phyloP scores from a whole-genome alignment of 345 rosid genomes.

The Excoecaria agallocha region DNA sequence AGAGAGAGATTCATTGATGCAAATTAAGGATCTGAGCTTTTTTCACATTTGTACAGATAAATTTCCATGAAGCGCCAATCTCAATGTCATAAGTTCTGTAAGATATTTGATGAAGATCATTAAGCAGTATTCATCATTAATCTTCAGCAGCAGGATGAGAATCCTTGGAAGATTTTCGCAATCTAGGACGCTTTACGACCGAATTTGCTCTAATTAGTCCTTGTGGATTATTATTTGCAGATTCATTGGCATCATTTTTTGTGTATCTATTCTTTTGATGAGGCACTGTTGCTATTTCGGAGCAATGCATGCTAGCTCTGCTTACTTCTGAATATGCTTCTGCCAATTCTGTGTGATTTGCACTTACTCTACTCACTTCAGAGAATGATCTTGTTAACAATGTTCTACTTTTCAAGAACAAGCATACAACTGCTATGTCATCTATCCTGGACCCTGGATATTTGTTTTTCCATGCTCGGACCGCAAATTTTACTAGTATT shows the following conservation, averaged over 20 bases:
- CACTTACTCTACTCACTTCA: conserved; percentile 29
- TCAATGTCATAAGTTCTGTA: background rate
- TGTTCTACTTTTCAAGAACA: conserved; percentile 56
- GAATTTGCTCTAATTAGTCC: conserved; percentile 29
- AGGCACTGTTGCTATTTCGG: conserved; percentile 28
- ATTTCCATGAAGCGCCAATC: background rate
- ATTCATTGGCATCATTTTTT: conserved; percentile 12
- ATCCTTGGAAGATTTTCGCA: conserved; percentile 7
- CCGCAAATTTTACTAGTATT: conserved; percentile 54
- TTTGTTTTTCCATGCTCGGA: conserved; percentile 66
- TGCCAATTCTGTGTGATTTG: conserved; percentile 31
- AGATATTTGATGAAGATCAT: background rate
- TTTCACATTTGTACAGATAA: background rate
- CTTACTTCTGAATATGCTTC: conserved; percentile 29
- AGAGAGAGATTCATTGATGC: background rate
- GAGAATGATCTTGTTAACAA: conserved; percentile 28
- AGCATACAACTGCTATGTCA: conserved; percentile 72
- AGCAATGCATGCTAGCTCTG: conserved; percentile 21
- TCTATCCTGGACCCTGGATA: conserved; percentile 75
- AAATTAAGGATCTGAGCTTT: background rate
- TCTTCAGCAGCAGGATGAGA: conserved; percentile 15
- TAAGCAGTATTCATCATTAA: background rate
- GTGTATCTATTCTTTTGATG: background rate
- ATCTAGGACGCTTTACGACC: conserved; percentile 21
- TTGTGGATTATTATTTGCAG: conserved; percentile 16